Evolutionary conservation across 805 yeast species (phyloP).

Genomic region (Lachancea quebecensis): DNA sequence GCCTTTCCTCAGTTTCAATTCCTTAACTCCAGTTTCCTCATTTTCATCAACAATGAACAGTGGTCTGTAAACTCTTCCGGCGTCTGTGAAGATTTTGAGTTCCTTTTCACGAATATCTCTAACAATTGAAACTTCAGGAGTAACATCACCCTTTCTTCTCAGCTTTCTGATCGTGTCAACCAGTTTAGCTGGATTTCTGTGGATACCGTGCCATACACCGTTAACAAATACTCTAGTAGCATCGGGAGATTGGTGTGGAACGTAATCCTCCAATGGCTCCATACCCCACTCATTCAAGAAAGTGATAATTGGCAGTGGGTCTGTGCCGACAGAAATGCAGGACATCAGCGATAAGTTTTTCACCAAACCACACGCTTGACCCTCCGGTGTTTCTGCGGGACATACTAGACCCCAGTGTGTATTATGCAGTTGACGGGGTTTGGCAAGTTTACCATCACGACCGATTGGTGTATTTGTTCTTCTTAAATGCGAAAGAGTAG

Average conservation of each 20-base stretch:
- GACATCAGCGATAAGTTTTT: conserved; percentile 95
- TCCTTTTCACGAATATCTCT: conserved; percentile 96
- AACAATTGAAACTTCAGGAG: conserved; percentile 93
- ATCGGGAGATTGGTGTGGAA: conserved; percentile 84
- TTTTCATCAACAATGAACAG: conserved; percentile 89
- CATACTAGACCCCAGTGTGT: conserved; percentile 99
- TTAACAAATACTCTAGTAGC: conserved; percentile 93
- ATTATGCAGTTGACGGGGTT: conserved; percentile 97
- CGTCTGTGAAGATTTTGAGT: conserved; percentile 93
- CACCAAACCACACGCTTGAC: conserved; percentile 99
- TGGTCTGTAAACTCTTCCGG: conserved; percentile 97
- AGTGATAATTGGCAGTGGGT: conserved; percentile 89
- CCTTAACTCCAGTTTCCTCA: conserved; percentile 54
- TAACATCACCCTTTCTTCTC: conserved; percentile 91
- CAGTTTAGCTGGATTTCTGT: conserved; percentile 88
- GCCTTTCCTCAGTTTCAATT: conserved; percentile 75
- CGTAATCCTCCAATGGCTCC: conserved; percentile 95
- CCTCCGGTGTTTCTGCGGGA: conserved; percentile 99
- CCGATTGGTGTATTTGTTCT: conserved; percentile 99
- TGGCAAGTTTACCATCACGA: conserved; percentile 97
- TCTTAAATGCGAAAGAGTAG: conserved; percentile 97
- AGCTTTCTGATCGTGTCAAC: conserved; percentile 85
- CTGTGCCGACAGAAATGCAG: conserved; percentile 95
- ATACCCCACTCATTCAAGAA: conserved; percentile 98
- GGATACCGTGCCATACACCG: conserved; percentile 99